phyloP scores from a whole-genome alignment of 2,329 filamentous ascomycete species.

The Epichloe brachyelytri region DNA sequence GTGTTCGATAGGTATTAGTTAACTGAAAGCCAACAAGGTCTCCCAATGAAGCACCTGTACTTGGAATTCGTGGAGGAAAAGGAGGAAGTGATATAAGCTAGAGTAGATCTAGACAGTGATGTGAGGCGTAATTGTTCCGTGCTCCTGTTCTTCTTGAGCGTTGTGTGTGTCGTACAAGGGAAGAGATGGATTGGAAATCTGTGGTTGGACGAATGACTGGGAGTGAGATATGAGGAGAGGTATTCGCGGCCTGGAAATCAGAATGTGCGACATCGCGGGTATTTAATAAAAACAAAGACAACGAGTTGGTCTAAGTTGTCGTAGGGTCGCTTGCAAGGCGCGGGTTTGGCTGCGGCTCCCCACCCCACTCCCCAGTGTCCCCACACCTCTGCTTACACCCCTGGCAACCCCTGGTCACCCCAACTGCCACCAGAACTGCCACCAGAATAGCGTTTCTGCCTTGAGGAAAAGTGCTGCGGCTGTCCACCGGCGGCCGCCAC shows the following conservation, averaged over 20 bases:
- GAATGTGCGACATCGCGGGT: neutral
- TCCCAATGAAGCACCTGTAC: too few species aligned
- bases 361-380: neutral
- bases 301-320: neutral
- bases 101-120: too few species aligned
- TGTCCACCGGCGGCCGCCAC: neutral
- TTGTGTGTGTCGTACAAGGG: too few species aligned
- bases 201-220: too few species aligned
- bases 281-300: neutral
- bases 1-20: too few species aligned
- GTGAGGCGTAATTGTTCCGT: too few species aligned
- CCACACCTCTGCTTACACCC: neutral
- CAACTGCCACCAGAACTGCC: neutral
- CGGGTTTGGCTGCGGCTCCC: neutral
- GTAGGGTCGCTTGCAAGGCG: neutral
- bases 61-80: neutral
- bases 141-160: too few species aligned
- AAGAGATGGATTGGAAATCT: too few species aligned
- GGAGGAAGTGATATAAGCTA: too few species aligned
- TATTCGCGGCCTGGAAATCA: constrained; percentile 1
- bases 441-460: neutral
- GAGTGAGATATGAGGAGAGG: neutral
- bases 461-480: neutral
- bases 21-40: too few species aligned
- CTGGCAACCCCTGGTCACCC: neutral